A percentile compares a stretch with the other conserved stretches of the same genome.
Conservation (phyloP, 2,329 filamentous ascomycete genomes). For the Xylariaceae sp. region DNA sequence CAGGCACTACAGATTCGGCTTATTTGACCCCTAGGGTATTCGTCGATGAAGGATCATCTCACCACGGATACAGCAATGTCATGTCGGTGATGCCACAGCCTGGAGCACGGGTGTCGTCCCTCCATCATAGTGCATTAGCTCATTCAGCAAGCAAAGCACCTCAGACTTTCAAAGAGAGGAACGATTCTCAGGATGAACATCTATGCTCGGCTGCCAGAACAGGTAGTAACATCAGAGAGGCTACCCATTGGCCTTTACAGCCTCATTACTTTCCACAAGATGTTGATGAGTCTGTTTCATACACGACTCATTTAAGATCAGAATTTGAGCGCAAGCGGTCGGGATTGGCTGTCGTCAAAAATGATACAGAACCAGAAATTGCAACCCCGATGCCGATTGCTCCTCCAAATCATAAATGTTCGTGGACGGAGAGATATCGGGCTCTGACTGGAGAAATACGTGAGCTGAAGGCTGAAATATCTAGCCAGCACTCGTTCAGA, state of each 20-base stretch:
- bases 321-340: conserved; percentile 1
- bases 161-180: too few species aligned
- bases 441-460: conserved; percentile 40
- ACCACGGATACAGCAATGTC: too few species aligned
- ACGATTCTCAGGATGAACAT: background rate
- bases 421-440: conserved; percentile 41
- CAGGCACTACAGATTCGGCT: too few species aligned
- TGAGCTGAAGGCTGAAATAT: conserved; percentile 38
- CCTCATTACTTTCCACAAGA: background rate
- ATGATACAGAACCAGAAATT: conserved; percentile 23
- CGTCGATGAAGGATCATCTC: too few species aligned
- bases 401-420: conserved; percentile 38
- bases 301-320: background rate
- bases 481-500: conserved; percentile 16
- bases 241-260: background rate
- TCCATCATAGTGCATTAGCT: too few species aligned
- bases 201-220: conserved; percentile 1
- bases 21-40: too few species aligned
- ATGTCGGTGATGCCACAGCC: too few species aligned
- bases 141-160: too few species aligned
- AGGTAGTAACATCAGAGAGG: too few species aligned
- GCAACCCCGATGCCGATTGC: conserved; percentile 33
- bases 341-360: conserved; percentile 2
- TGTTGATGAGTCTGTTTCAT: background rate
- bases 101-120: too few species aligned